Base-by-base conservation (phyloP, 2,329 filamentous ascomycete species). In the Diaporthe caulivora region DNA sequence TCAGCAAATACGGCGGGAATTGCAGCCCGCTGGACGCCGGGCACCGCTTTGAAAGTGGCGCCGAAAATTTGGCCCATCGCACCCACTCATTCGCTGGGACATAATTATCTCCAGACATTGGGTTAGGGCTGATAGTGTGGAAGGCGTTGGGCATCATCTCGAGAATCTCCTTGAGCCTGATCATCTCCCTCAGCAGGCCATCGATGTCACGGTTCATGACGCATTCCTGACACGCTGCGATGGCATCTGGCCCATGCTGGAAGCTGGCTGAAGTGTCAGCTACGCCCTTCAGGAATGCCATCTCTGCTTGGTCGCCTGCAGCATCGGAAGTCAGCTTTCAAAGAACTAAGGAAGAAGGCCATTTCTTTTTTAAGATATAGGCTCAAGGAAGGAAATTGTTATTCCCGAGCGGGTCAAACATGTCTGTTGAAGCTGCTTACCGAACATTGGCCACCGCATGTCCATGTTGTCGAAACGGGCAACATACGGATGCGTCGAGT, bases 101-200 rank as follows among this genome's bases (percentile, higher is more conserved):
- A 70, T 86, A 87, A 76, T 88, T 87, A 9, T 87, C 86, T 0
- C 86, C 86, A 0, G 86, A 86, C 72, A 83, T 87, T 5, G 87
- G 87, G 74, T 89, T 89, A 0, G 86, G 83, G 0, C 85, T 87
- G 74, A 89, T 89, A 71, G 86, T 85, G 76, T 89, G 87, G 70
- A 89, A 88, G 15, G 87, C 87, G 64, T 87, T 87, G 1, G 87
- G 86, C 83, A 89, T 87, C 53, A 85, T 82, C 73, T 89, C 87
- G 6, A 89, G 82, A 3, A 89, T 87, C 72, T 88, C 86, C 73
- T 89, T 89, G 0, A 89, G 81, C 3, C 84, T 81, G 60, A 89
- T 83, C 82, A 89, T 84, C 69, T 88, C 86, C 3, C 83, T 82
- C 5, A 89, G 80, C 0, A 89, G 83, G 1, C 84, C 84, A 72